Conservation (phyloP, 441 rosid genomes). For the Populus trichocarpa region DNA sequence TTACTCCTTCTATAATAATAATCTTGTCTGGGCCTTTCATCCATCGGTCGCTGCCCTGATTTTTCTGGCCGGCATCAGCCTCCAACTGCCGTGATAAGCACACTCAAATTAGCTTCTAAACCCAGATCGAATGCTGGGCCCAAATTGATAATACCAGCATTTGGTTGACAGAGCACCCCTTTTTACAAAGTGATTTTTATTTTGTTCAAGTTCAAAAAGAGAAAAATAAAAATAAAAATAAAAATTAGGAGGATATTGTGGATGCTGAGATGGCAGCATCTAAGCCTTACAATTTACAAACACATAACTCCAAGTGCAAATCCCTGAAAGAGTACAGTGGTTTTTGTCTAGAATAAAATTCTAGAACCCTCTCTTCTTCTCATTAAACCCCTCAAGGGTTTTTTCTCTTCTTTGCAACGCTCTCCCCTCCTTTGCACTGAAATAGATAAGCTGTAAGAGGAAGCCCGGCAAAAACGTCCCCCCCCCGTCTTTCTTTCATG, state of each 20-base stretch:
- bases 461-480: not conserved
- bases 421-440: not conserved
- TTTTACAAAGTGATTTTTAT: no score
- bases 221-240: not conserved
- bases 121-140: not conserved
- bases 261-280: constrained; percentile 48
- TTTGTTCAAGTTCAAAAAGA: not conserved
- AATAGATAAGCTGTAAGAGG: not conserved
- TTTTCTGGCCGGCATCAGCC: no score
- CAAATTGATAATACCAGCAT: not conserved
- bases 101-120: no score
- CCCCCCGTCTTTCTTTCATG: constrained; percentile 30
- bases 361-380: constrained; percentile 48
- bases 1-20: no score
- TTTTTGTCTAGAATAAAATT: constrained; percentile 11
- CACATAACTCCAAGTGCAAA: constrained; percentile 21
- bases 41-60: no score
- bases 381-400: constrained; percentile 46
- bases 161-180: not conserved
- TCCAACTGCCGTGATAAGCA: no score
- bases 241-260: constrained; percentile 31
- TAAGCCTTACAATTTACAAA: constrained; percentile 36
- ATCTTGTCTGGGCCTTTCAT: no score
- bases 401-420: not conserved
- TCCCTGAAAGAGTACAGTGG: not conserved